phyloP scores from a whole-genome alignment of 2,329 filamentous ascomycete genomes.

The Pseudocercospora crystallina region DNA sequence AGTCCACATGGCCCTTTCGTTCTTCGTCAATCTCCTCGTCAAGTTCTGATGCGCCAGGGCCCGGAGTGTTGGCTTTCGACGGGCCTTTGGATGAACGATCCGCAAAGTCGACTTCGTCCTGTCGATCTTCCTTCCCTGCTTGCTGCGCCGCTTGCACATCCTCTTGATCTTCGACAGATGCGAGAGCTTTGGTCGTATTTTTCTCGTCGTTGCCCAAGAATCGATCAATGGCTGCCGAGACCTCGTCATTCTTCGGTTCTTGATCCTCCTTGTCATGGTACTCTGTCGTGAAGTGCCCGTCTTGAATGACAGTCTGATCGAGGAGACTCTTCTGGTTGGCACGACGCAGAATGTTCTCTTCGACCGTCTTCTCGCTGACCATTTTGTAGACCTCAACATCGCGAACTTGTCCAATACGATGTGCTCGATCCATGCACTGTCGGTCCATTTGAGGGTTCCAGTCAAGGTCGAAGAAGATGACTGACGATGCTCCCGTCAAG shows the following conservation, averaged over 20 bases:
- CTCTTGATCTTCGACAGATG: constrained; percentile 88
- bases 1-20: constrained; percentile 71
- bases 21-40: constrained; percentile 52
- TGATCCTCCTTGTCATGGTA: constrained; percentile 62
- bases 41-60: constrained; percentile 30
- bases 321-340: constrained; percentile 97
- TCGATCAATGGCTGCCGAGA: constrained; percentile 80
- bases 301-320: constrained; percentile 97
- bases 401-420: constrained; percentile 94
- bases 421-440: constrained; percentile 95
- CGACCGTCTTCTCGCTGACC: constrained; percentile 70
- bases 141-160: constrained; percentile 84
- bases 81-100: constrained; percentile 54
- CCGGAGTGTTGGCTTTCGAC: constrained; percentile 40
- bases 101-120: constrained; percentile 77
- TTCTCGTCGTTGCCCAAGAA: constrained; percentile 68
- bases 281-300: constrained; percentile 96
- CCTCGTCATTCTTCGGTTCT: constrained; percentile 61
- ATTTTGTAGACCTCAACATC: constrained; percentile 93
- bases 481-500: constrained; percentile 90
- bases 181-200: constrained; percentile 69
- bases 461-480: constrained; percentile 98
- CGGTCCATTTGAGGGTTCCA: constrained; percentile 99
- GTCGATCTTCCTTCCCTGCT: constrained; percentile 81
- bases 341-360: constrained; percentile 95